These are phyloP conservation scores for Moricandia moricandioides DNA, from an alignment of 345 rosid genomes.

Conservation along the genomic window DNA sequence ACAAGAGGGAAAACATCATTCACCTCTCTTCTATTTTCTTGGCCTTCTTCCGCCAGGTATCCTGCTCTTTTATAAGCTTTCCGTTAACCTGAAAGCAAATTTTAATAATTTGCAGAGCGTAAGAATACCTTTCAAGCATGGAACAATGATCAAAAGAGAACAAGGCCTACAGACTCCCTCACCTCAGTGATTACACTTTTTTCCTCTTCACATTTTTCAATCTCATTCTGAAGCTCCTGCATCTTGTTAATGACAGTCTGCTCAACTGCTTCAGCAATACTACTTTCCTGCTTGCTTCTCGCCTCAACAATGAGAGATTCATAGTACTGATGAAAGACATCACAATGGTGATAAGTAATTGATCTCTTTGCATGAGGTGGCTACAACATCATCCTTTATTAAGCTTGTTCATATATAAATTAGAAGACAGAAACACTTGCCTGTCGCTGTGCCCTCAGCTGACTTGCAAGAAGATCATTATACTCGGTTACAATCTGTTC, in stretches of 20 bases:
- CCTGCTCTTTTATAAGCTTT: conserved; percentile 71
- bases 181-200: conserved; percentile 68
- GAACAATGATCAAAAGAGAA: background rate
- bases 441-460: conserved; percentile 78
- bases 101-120: background rate
- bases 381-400: background rate
- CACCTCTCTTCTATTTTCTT: conserved; percentile 87
- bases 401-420: conserved; percentile 11
- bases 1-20: background rate
- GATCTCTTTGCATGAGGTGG: conserved; percentile 10
- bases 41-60: conserved; percentile 54
- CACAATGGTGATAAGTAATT: background rate
- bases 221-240: conserved; percentile 61
- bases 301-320: conserved; percentile 74
- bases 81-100: conserved; percentile 49
- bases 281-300: conserved; percentile 66
- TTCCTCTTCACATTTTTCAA: conserved; percentile 60
- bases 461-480: conserved; percentile 80
- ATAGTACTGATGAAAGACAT: conserved; percentile 60
- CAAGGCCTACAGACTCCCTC: conserved; percentile 29
- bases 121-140: background rate
- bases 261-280: conserved; percentile 60
- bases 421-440: conserved; percentile 45
- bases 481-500: conserved; percentile 76
- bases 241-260: conserved; percentile 53